Evolutionary conservation across 768 basidiomycete species (phyloP), one percentile per base, ranked within the genome.

Genomic region (Cubamyces sp.): DNA sequence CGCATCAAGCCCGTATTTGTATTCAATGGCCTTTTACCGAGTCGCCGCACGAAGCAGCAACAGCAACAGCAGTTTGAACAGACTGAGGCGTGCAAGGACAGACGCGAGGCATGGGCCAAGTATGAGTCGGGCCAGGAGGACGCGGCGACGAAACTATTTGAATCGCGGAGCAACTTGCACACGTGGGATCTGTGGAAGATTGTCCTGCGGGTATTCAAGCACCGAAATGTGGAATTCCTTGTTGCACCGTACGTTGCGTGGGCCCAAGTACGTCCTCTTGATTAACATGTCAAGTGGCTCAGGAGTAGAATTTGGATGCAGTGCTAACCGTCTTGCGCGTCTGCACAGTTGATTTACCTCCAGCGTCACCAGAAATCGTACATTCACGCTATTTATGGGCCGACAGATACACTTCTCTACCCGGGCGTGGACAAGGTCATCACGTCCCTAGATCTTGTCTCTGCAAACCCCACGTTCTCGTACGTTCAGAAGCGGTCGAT

Each of bases 1-100:
- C 88, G 84, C 67, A 98, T 99, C 82, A 97, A 96, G 73, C 97
- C 97, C 21, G 94, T 99, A n/a, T 96, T 99, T 70, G 93, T 99
- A 53, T 98, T 98, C 76, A 87, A 92, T 16, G 97, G 97, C 4
- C 80, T 99, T 34, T 79, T 86, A 1, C 91, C 92, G 1, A 87
- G 87, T 68, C 88, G 87, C 64, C 85, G 90, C 58, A 83, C 82
- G 78, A 91, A 90, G 74, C 82, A 81, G 12, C 81, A 82, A 47
- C 80, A 84, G 28, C 71, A 86, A 66, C 79, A 85, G 66, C 80
- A 78, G 51, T 63, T 69, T 41, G 79, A 78, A 65, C 74, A 76
- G 65, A 77, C 74, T 48, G 90, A 93, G 48, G 87, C 86, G 18
- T 90, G 87, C 73, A 82, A 86, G 51, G 92, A 91, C 73, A 77